Evolutionary conservation across 1,139 yeast species (phyloP).

Genomic region (Yamadazyma triangularis): DNA sequence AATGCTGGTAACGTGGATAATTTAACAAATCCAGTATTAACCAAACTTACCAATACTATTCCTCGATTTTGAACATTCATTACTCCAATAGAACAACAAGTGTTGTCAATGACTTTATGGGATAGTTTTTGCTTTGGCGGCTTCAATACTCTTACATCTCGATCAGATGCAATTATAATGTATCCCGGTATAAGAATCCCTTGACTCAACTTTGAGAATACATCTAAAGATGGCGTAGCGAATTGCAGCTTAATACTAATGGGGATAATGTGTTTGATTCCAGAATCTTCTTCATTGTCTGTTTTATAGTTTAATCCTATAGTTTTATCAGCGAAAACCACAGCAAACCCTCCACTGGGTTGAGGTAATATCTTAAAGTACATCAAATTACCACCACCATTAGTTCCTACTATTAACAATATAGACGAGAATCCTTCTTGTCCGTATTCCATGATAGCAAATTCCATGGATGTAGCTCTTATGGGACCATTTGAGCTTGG

Average conservation of each 20-base stretch:
- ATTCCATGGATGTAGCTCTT: constrained; percentile 60
- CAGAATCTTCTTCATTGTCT: constrained; percentile 27
- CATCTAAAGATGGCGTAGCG: constrained; percentile 58
- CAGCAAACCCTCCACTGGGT: constrained; percentile 63
- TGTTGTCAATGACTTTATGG: constrained; percentile 62
- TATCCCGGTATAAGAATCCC: constrained; percentile 65
- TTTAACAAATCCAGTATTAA: constrained; percentile 36
- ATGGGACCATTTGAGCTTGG: constrained; percentile 32
- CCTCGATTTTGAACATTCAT: constrained; percentile 27
- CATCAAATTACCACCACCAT: constrained; percentile 64
- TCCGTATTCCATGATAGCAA: constrained; percentile 65
- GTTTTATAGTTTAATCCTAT: constrained; percentile 35
- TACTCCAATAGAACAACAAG: constrained; percentile 47
- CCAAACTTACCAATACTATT: constrained; percentile 31
- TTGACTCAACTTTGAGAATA: constrained; percentile 56
- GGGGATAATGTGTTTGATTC: constrained; percentile 45
- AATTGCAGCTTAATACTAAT: constrained; percentile 58
- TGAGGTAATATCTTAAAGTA: constrained; percentile 68
- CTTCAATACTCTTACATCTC: constrained; percentile 62
- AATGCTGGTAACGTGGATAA: constrained; percentile 37
- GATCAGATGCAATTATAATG: constrained; percentile 51
- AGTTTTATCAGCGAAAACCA: constrained; percentile 49
- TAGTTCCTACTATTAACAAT: constrained; percentile 72
- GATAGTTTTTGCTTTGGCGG: constrained; percentile 59
- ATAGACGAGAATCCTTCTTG: constrained; percentile 70